Evolutionary conservation across 2,329 filamentous ascomycete genomes (phyloP).

Genomic region (Apiospora kogelbergensis): DNA sequence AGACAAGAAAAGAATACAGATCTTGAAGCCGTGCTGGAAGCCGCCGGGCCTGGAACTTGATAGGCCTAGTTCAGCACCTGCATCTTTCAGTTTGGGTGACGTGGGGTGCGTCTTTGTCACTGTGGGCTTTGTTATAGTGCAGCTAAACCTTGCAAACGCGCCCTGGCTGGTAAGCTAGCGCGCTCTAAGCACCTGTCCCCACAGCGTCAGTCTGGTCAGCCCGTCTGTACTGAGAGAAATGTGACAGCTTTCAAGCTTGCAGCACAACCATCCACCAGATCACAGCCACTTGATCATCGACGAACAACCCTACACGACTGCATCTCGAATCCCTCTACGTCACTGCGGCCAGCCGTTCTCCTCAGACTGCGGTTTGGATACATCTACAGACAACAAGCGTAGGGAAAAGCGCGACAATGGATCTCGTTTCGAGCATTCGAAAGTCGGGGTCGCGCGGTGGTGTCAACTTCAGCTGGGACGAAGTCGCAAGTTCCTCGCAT

Average conservation of each 20-base stretch:
- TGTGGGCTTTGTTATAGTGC: background rate
- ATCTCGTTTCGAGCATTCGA: conserved; percentile 87
- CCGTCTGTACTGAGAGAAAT: background rate
- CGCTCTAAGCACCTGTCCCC: background rate
- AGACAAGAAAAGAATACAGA: background rate
- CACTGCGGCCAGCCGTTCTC: background rate
- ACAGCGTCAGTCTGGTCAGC: background rate
- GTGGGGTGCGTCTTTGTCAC: background rate
- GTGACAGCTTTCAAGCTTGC: background rate
- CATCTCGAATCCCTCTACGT: background rate
- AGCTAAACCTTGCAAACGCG: background rate
- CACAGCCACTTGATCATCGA: background rate
- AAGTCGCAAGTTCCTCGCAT: conserved; percentile 82
- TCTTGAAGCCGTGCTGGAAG: background rate
- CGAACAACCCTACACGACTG: background rate
- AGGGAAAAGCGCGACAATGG: conserved; percentile 57
- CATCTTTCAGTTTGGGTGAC: background rate
- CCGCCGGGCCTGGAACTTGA: background rate
- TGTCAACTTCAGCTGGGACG: conserved; percentile 95
- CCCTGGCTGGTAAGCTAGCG: background rate
- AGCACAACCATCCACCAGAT: background rate
- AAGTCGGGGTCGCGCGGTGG: conserved; percentile 91
- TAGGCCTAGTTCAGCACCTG: background rate
- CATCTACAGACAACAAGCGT: background rate
- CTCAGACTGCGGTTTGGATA: background rate